Evolutionary conservation across 108 stramenopile species (phyloP), one percentile per base, ranked within the genome.

Genomic region (Epithemia pelagica): DNA sequence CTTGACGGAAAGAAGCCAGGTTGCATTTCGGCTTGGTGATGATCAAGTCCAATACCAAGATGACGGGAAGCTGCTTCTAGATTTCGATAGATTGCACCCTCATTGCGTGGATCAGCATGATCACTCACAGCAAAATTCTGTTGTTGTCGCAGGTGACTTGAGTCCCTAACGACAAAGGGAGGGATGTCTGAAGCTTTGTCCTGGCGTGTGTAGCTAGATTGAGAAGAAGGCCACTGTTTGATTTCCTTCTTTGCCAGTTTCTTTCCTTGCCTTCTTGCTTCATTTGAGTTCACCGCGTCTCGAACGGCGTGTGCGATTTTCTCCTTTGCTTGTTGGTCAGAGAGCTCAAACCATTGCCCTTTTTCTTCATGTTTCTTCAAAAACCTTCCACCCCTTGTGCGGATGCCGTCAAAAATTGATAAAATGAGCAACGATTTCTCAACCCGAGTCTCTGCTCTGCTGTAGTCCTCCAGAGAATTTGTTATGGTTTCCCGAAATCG

Each of bases 301-400:
- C 75, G 70, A 22, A 76, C 26, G 0, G 75, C 75, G 52, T 76
- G 75, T 18, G 69, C 75, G 18, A 76, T 69, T 53, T 76, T 76
- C 26, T 76, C 75, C 30, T 65, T 61, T 5, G 70, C 59, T 29
- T 71, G 68, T 7, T 25, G 26, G 8, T 59, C 54, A 22, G 62
- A 62, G 51, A 76, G 73, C 30, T 70, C 69, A n/a, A 55, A 52
- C 75, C 75, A 76, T 15, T 52, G 55, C 1, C 68, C 59, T 5
- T 32, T 65, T 20, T 58, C 27, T 5, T 65, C 22, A 64, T 75
- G 68, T 31, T 65, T 51, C 24, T 60, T 58, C 23, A 75, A n/a
- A 32, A 75, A 75, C 8, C 74, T 52, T 31, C 67, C 63, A 7
- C 58, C 58, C 21, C 21, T 15, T 1, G 30, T 32, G 21, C 56